These are phyloP conservation scores for Talaromyces sp. DNA, from an alignment of 2,329 filamentous ascomycete genomes.

Conservation along the genomic window DNA sequence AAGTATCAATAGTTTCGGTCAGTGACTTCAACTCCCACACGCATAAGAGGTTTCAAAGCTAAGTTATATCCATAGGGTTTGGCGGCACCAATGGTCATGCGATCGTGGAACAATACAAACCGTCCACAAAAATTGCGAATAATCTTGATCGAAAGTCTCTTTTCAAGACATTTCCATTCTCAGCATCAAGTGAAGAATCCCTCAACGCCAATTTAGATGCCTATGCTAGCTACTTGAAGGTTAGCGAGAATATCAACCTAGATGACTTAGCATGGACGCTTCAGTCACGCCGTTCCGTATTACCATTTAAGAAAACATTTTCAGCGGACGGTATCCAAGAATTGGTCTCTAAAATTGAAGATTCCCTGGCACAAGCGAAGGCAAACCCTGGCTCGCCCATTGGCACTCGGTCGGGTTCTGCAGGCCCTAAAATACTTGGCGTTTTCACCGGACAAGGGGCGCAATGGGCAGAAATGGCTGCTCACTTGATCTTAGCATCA, in stretches of 20 bases:
- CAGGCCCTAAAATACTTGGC: constrained; percentile 13
- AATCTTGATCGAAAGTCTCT: background rate
- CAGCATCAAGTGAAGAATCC: background rate
- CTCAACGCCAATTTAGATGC: background rate
- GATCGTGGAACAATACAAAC: constrained; percentile 22
- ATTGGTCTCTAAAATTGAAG: background rate
- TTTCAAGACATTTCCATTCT: background rate
- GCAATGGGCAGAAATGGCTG: constrained; percentile 26
- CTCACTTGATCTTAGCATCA: constrained; percentile 12
- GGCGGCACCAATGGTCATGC: constrained; percentile 15
- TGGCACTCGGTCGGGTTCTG: constrained; percentile 3
- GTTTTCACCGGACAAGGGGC: constrained; percentile 30
- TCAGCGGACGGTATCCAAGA: background rate
- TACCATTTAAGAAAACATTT: background rate
- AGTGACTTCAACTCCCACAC: background rate
- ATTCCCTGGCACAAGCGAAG: background rate
- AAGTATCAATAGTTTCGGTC: constrained; percentile 47
- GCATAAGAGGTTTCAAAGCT: background rate
- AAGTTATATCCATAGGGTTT: background rate
- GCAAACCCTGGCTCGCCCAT: background rate
- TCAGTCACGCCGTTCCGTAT: background rate
- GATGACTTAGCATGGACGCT: constrained; percentile 4
- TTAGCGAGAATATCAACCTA: background rate
- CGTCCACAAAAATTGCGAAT: background rate
- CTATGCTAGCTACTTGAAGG: background rate